A percentile compares a stretch with the other conserved stretches of the same genome.
phyloP scores from a whole-genome alignment of 2,329 filamentous ascomycete genomes.

The Alternaria sp. region DNA sequence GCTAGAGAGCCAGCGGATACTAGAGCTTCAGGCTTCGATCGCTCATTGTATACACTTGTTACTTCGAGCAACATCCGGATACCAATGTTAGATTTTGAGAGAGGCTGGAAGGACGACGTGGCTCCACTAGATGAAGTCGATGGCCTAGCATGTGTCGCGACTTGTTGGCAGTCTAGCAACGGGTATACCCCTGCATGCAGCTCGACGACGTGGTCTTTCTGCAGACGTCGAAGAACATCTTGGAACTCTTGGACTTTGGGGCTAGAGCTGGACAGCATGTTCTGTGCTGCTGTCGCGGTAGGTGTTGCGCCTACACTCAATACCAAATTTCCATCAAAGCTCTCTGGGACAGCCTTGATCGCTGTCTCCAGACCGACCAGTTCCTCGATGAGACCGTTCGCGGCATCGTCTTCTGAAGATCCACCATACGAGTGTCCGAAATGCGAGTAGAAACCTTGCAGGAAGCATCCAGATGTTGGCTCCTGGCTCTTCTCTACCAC shows the following conservation, averaged over 20 bases:
- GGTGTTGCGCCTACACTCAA: constrained; percentile 80
- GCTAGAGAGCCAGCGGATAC: constrained; percentile 73
- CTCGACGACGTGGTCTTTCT: constrained; percentile 58
- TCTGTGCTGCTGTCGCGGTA: constrained; percentile 71
- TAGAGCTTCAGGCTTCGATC: constrained; percentile 65
- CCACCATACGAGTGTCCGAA: constrained; percentile 73
- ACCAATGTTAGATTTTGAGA: constrained; percentile 65
- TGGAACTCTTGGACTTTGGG: constrained; percentile 50
- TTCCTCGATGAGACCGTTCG: constrained; percentile 66
- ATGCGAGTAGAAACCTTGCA: constrained; percentile 75
- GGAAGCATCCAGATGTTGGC: constrained; percentile 15
- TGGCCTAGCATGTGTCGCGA: constrained; percentile 70
- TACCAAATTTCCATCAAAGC: constrained; percentile 49
- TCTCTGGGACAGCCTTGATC: constrained; percentile 47
- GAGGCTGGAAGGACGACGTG: constrained; percentile 31
- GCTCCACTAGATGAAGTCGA: constrained; percentile 17
- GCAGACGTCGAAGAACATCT: constrained; percentile 47
- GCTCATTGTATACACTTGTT: constrained; percentile 65
- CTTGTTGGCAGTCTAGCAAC: constrained; percentile 77
- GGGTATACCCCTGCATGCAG: constrained; percentile 80
- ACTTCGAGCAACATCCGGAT: constrained; percentile 76
- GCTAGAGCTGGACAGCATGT: constrained; percentile 54
- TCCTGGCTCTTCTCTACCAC: constrained; percentile 45
- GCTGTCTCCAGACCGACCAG: constrained; percentile 61
- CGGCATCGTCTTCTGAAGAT: constrained; percentile 62